Base-by-base conservation (phyloP, 1,284 basidiomycete genomes). In the Apiotrichum domesticum region DNA sequence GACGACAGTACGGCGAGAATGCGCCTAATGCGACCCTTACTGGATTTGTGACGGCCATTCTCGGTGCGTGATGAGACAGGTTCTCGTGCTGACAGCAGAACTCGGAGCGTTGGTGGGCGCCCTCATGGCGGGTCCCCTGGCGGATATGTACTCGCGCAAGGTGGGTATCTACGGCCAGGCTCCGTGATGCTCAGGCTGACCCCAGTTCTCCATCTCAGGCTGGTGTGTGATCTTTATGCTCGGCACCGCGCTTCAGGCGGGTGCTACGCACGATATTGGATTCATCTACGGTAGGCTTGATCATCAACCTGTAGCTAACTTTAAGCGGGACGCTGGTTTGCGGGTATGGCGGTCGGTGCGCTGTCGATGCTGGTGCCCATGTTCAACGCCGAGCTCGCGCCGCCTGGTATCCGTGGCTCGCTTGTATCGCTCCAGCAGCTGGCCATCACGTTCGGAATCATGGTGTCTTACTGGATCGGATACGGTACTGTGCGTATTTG, bases 371-470 rank as follows among this genome's bases (percentile, higher is more conserved):
- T 75, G 34, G 73, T 75, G 2, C 73, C 73, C 35, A 73, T 74
- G 72, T 90, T 88, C 80, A 89, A 90, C 66, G 81, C 83, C 46
- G 83, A 85, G 42, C 51, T 88, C 51, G 83, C 85, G 1, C 86
- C 87, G 32, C 84, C 86, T 3, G 85, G 87, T 74, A 84, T 89
- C 14, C 82, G 87, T 56, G 87, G 87, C 6, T 84, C 83, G 69
- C 78, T 89, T 47, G 86, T 88, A 43, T 85, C 85, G 4, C 80
- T 89, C 14, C 87, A 88, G 69, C 87, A 88, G 68, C 78, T 87
- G 11, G 82, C 84, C 3, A 87, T 87, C 67, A 84, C 84, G 1
- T 84, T 86, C 59, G 86, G 86, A 7, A 86, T 81, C 64, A 32
- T 85, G 83, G 33, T 87, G 85, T n/a, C 41, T 3, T 49, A 49